A percentile compares a stretch with the other conserved stretches of the same genome.
Conservation (phyloP, 2,329 filamentous ascomycete genomes). For the Kalmusia sp. region DNA sequence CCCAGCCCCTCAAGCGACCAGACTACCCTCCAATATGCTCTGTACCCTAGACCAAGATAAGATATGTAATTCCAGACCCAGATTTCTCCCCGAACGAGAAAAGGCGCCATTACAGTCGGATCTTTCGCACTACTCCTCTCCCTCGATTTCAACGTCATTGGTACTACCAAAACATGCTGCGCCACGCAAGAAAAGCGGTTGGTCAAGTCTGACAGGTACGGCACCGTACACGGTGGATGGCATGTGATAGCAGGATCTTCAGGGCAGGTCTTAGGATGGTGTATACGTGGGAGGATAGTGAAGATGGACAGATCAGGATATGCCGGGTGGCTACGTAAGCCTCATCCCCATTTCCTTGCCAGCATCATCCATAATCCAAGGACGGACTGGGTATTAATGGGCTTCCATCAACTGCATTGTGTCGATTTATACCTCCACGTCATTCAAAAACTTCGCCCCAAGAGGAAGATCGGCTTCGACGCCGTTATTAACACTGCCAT, state of each 20-base stretch:
- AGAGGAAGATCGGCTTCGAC: background rate
- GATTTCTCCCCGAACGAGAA: too few relatives aligned
- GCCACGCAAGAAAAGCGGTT: background rate
- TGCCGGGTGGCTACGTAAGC: background rate
- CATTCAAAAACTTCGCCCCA: background rate
- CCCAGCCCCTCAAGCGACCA: too few relatives aligned
- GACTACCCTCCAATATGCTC: too few relatives aligned
- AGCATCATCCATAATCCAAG: background rate
- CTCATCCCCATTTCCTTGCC: background rate
- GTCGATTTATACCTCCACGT: background rate
- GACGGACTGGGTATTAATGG: background rate
- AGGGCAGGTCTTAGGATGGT: background rate
- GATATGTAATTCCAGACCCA: too few relatives aligned
- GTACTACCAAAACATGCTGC: background rate
- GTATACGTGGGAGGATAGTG: background rate
- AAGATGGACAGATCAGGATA: background rate
- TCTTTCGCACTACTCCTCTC: background rate
- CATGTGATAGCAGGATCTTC: background rate
- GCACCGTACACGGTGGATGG: background rate
- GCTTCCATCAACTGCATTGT: background rate
- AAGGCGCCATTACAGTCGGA: too few relatives aligned
- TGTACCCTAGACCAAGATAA: too few relatives aligned
- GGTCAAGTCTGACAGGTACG: background rate
- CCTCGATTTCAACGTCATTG: background rate
- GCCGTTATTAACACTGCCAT: background rate